phyloP scores from a whole-genome alignment of 1,284 basidiomycete species.

The Ceratorhiza oryzae-sativae region DNA sequence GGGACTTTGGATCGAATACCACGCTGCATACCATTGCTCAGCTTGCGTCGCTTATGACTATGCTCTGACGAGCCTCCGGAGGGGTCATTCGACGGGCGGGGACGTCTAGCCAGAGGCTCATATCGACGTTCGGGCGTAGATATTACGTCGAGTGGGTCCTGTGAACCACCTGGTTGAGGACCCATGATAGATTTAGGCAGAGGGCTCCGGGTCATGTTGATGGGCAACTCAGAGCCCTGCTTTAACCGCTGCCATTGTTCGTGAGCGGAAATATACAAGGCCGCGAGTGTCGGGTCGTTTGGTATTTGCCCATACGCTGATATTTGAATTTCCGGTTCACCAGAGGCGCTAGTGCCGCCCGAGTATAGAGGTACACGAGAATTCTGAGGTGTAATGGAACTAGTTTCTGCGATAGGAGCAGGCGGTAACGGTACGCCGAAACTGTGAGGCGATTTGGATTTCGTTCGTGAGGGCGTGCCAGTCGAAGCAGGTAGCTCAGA shows the following conservation, averaged over 20 bases:
- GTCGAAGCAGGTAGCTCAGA: background rate
- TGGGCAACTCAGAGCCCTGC: background rate
- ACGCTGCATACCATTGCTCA: background rate
- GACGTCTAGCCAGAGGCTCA: constrained; percentile 19
- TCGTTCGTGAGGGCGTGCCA: constrained; percentile 1
- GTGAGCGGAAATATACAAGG: constrained; percentile 11
- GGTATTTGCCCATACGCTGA: constrained; percentile 13
- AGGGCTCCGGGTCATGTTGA: background rate
- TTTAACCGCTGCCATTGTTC: constrained; percentile 26
- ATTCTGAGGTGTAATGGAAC: background rate
- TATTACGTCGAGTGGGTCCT: constrained; percentile 13
- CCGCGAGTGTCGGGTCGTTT: background rate
- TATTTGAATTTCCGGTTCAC: background rate
- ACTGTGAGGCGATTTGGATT: background rate
- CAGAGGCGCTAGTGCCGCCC: background rate
- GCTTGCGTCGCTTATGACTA: constrained; percentile 18
- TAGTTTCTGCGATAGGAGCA: background rate
- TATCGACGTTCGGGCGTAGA: constrained; percentile 10
- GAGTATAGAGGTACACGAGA: background rate
- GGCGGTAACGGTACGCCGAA: background rate
- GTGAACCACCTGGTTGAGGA: background rate
- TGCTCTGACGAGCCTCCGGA: constrained; percentile 13
- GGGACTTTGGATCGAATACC: constrained; percentile 22
- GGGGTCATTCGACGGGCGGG: constrained; percentile 9
- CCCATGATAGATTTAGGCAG: background rate